Base-by-base conservation (phyloP, 768 basidiomycete genomes). In the Serpula lacrymans region DNA sequence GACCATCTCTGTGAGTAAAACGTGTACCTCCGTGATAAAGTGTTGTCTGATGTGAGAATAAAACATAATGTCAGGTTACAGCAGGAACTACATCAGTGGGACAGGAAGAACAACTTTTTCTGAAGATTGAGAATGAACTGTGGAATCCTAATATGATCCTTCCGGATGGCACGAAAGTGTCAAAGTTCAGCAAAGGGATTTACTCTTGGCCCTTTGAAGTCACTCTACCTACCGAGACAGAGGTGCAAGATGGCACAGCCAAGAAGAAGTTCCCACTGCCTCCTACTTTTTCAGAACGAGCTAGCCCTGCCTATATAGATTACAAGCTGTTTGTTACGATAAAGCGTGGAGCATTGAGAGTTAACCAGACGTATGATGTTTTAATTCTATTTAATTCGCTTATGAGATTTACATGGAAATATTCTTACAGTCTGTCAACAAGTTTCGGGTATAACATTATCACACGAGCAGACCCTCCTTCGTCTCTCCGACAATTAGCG, bases 291-390 rank as follows among this genome's bases (percentile, higher is more conserved):
- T 70, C 74, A 1, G 78, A 81, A 54, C 64, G 73, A 20, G 75
- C 71, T 1, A 74, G 75, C 32, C 70, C 72, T 1, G 74, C 67
- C 12, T 79, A 77, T 46, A 65, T 81, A 38, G 78, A 80, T 42
- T 82, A 81, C 53, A 70, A 66, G 49, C 49, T 79, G 6, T 53
- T 68, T 11, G 72, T 75, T 18, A 79, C 68, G 1, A 54, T 80
- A 23, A 72, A 68, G 49, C 70, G 76, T 16, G 65, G 71, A 1
- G 56, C 67, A 13, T 55, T 82, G 41, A 71, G 63, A 47, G 67
- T 72, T 3, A 72, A 80, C 49, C 69, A 75, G 41, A 69, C 61
- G 79, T 80, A 43, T 21, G 61, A 32, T 32, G 13, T 0, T 14
- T 37, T 32, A 17, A 18, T 11, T 14, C 2, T 22, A 1, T 20